These are phyloP conservation scores for Trichodelitschia bisporula DNA, from an alignment of 495 filamentous ascomycete genomes.

Conservation along the genomic window DNA sequence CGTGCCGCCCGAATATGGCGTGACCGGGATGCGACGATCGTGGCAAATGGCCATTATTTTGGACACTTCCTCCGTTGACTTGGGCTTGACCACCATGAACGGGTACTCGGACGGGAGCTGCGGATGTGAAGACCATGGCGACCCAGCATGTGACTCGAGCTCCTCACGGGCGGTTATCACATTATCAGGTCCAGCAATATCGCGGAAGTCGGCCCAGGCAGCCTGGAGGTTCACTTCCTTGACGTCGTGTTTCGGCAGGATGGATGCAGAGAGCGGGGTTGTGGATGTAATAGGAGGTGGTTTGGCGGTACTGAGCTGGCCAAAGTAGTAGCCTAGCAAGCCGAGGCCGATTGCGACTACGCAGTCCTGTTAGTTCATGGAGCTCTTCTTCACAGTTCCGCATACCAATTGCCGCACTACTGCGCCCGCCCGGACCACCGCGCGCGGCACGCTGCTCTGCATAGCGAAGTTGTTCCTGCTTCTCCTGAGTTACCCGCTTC, in stretches of 20 bases:
- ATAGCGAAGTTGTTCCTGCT: neutral
- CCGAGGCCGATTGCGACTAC: slow-evolving; percentile 33
- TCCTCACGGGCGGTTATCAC: slow-evolving; percentile 52
- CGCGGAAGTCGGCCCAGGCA: slow-evolving; percentile 76
- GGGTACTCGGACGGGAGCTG: slow-evolving; percentile 8
- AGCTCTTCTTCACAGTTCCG: neutral
- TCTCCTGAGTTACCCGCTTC: neutral
- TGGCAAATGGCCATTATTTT: slow-evolving; percentile 56
- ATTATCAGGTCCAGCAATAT: slow-evolving; percentile 62
- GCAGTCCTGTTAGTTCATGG: neutral
- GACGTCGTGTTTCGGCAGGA: slow-evolving; percentile 41
- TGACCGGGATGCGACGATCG: slow-evolving; percentile 41
- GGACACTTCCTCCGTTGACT: slow-evolving; percentile 25
- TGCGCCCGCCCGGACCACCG: too few species aligned
- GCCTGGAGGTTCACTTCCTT: slow-evolving; percentile 60
- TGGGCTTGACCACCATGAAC: slow-evolving; percentile 15
- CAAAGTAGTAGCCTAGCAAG: slow-evolving; percentile 43
- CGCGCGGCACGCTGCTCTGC: too few species aligned
- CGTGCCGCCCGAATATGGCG: slow-evolving; percentile 52
- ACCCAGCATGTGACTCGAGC: slow-evolving; percentile 46
- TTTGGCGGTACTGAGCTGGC: slow-evolving; percentile 26
- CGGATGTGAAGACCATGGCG: slow-evolving; percentile 67
- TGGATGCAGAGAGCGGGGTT: slow-evolving; percentile 33
- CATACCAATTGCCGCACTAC: neutral
- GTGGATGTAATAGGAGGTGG: slow-evolving; percentile 40